These are phyloP conservation scores for Jackrogersella minutella DNA, from an alignment of 495 filamentous ascomycete genomes.

Conservation along the genomic window DNA sequence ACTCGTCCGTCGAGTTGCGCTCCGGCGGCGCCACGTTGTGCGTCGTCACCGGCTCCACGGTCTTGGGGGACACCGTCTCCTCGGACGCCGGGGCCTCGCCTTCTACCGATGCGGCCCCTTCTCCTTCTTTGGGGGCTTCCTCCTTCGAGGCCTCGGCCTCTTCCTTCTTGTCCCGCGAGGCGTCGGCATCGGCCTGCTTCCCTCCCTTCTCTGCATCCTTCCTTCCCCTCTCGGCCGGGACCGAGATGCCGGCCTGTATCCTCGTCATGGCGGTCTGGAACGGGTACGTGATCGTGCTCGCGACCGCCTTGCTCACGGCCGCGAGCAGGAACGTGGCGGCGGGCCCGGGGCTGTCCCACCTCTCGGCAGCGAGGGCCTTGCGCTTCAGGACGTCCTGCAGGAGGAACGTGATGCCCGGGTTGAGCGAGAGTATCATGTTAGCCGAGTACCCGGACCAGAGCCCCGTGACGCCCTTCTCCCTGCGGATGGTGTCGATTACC, in stretches of 20 bases:
- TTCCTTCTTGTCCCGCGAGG: conserved; percentile 21
- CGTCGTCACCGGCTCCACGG: not conserved
- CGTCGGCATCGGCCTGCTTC: not conserved
- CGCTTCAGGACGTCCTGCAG: conserved; percentile 76
- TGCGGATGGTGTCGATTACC: conserved; percentile 68
- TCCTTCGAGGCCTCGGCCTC: conserved; percentile 21
- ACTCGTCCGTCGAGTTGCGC: conserved; percentile 24
- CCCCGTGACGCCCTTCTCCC: conserved; percentile 76
- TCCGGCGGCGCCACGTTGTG: conserved; percentile 20
- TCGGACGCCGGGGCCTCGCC: not conserved
- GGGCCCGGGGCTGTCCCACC: conserved; percentile 61
- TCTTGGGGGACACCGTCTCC: conserved; percentile 2
- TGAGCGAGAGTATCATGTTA: conserved; percentile 79
- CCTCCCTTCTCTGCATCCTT: not conserved
- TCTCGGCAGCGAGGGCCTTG: conserved; percentile 58
- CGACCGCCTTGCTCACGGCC: conserved; percentile 80
- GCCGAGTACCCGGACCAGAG: conserved; percentile 95
- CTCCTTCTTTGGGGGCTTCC: conserved; percentile 23
- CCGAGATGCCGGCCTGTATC: conserved; percentile 59
- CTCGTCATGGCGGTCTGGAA: conserved; percentile 83
- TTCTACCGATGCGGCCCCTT: no score
- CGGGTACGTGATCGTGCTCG: conserved; percentile 84
- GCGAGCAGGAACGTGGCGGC: conserved; percentile 70
- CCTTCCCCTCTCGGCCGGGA: conserved; percentile 38
- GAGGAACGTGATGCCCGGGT: conserved; percentile 87